Base-by-base conservation (phyloP, 1,284 basidiomycete genomes). In the Omphalotus olearius region DNA sequence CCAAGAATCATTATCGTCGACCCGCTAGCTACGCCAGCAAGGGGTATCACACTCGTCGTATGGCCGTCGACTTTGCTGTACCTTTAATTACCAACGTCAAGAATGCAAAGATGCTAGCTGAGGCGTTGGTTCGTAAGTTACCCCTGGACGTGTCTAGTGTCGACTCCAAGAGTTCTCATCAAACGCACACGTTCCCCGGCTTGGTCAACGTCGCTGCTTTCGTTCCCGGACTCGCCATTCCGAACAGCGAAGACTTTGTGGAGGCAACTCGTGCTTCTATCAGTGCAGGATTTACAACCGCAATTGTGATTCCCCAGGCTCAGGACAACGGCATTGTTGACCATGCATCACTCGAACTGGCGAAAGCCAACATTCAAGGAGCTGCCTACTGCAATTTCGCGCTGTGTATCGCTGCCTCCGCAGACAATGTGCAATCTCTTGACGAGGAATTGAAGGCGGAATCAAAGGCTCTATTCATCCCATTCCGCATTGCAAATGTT, bases 1-100 rank as follows among this genome's bases (percentile, higher is more conserved):
- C 94, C 42, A 98, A 94, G 76, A 99, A 99, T 71, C 85, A 95
- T 66, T 99, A 94, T 71, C 91, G 97, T 57, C 91, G 97, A 43
- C 96, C 96, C 7, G 95, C 94, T 13, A 96, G 89, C 68, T 99
- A 98, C 68, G 86, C 93, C 51, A 98, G 93, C 67, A 96, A 97
- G 70, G 97, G 96, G 10, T 99, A 99, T 71, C 85, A 86, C 57
- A 96, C 94, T 28, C 91, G 97, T 66, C 90, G 96, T 59, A 95
- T 98, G 91, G 96, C 97, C n/a, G 96, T 99, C 58, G 96, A 99
- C 71, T 98, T 96, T 64, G 95, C 94, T 30, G 88, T 99, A 36
- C 96, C 97, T 0, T 78, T 99, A 50, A 94, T 99, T 67, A 99
- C 96, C 54, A 99, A 99, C 67, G 91, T 99, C 73, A 99, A 99